These are phyloP conservation scores for Candida pini DNA, from an alignment of 805 yeast species.

Conservation along the genomic window DNA sequence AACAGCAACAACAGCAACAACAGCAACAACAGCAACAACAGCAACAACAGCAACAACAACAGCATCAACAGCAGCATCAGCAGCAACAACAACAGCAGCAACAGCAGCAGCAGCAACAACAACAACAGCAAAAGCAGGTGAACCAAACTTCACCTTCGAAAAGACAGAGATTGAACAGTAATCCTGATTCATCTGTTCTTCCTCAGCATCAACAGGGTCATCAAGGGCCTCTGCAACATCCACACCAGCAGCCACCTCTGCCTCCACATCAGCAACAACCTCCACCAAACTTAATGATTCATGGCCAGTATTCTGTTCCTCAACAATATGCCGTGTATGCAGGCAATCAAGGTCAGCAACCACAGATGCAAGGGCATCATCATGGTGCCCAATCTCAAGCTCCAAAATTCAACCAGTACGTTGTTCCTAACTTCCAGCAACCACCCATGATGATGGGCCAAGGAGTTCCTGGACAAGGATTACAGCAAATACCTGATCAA, in stretches of 20 bases:
- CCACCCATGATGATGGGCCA: conserved; percentile 22
- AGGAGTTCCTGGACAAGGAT: conserved; percentile 11
- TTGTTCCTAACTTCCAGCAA: conserved; percentile 25
- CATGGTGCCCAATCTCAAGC: conserved; percentile 1
- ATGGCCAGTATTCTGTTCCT: conserved; percentile 25
- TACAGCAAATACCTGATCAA: conserved; percentile 14
- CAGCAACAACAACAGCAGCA: not conserved
- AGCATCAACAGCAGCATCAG: not conserved
- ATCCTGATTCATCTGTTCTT: conserved; percentile 11
- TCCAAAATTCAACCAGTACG: conserved; percentile 19
- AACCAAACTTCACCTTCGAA: conserved; percentile 20
- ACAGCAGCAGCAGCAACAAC: too few relatives aligned
- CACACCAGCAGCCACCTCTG: conserved; percentile 16
- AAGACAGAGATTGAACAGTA: conserved; percentile 19
- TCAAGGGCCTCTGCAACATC: conserved; percentile 12
- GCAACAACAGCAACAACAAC: not conserved
- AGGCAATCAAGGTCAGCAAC: conserved; percentile 17
- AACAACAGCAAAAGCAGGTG: conserved; percentile 1
- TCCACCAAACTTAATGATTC: conserved; percentile 27
- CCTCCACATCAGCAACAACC: conserved; percentile 22
- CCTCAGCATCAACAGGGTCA: conserved; percentile 8
- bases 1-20: not conserved
- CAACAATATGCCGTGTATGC: conserved; percentile 26
- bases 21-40: not conserved
- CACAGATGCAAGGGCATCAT: conserved; percentile 10